phyloP scores from a whole-genome alignment of 805 yeast species.

The Scheffersomyces amazonensis region DNA sequence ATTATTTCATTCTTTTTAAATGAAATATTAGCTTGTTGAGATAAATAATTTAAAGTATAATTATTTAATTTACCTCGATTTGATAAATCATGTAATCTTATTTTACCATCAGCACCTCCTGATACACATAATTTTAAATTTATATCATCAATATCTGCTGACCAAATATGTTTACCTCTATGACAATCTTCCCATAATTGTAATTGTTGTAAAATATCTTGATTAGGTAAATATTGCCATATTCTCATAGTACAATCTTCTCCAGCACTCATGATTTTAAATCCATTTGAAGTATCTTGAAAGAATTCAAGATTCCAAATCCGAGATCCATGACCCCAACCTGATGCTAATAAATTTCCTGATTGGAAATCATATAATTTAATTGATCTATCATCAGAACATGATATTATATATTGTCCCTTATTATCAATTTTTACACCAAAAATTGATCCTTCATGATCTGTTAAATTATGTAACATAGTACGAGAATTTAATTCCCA shows the following conservation, averaged over 20 bases:
- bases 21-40: conserved; percentile 14
- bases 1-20: conserved; percentile 52
- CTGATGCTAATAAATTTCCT: conserved; percentile 65
- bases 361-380: conserved; percentile 63
- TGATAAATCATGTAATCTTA: conserved; percentile 58
- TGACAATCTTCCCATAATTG: conserved; percentile 63
- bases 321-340: conserved; percentile 97
- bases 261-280: conserved; percentile 64
- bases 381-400: conserved; percentile 93
- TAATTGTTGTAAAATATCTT: conserved; percentile 32
- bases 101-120: conserved; percentile 92
- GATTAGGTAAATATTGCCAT: conserved; percentile 53
- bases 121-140: conserved; percentile 58
- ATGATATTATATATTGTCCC: conserved; percentile 62
- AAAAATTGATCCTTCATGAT: conserved; percentile 92
- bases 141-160: conserved; percentile 53
- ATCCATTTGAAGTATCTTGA: conserved; percentile 14
- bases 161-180: conserved; percentile 86
- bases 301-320: conserved; percentile 80
- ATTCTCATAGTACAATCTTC: conserved; percentile 81
- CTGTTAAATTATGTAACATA: conserved; percentile 54
- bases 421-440: conserved; percentile 62
- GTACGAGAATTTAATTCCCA: conserved; percentile 58
- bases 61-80: conserved; percentile 6
- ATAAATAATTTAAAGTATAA: conserved; percentile 34